A percentile compares a stretch with the other conserved stretches of the same genome.
phyloP scores from a whole-genome alignment of 371 early-diverging fungal genomes.

The Mucor velutinosus region DNA sequence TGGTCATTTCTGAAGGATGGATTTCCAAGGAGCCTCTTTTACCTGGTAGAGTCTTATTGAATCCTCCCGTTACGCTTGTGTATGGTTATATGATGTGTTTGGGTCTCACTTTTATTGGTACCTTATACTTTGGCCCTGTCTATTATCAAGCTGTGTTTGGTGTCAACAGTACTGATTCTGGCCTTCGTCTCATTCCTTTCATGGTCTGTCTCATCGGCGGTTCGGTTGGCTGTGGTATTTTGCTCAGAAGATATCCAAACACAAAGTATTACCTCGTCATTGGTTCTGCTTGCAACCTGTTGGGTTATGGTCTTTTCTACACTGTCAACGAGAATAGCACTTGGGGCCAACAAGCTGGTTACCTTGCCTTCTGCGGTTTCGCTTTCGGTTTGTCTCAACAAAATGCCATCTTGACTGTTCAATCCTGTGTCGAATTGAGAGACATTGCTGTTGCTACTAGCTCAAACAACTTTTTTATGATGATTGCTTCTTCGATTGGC shows the following conservation, averaged over 20 bases:
- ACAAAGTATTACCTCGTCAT: conserved; percentile 33
- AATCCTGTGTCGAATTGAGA: conserved; percentile 49
- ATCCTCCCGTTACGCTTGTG: conserved; percentile 45
- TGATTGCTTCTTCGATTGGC: conserved; percentile 44
- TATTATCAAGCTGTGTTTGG: conserved; percentile 56
- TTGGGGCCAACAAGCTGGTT: conserved; percentile 47
- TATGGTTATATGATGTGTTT: conserved; percentile 56
- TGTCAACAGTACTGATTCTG: conserved; percentile 39
- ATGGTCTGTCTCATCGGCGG: conserved; percentile 45
- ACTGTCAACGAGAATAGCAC: conserved; percentile 38
- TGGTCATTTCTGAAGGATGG: conserved; percentile 52
- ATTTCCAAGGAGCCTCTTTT: conserved; percentile 53
- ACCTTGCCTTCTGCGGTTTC: conserved; percentile 40
- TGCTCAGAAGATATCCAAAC: conserved; percentile 24
- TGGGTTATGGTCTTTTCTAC: conserved; percentile 49
- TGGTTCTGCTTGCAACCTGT: conserved; percentile 34
- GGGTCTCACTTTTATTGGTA: conserved; percentile 71
- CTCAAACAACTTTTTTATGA: conserved; percentile 46
- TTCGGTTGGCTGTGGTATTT: conserved; percentile 34
- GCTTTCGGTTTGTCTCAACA: conserved; percentile 70
- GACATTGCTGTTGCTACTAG: conserved; percentile 73
- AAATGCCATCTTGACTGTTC: conserved; percentile 61
- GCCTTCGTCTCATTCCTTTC: conserved; percentile 47
- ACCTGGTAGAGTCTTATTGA: conserved; percentile 26
- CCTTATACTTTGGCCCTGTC: conserved; percentile 72